A percentile compares a stretch with the other conserved stretches of the same genome.
Conservation (phyloP, 306 rosid genomes). For the Trifolium repens region DNA sequence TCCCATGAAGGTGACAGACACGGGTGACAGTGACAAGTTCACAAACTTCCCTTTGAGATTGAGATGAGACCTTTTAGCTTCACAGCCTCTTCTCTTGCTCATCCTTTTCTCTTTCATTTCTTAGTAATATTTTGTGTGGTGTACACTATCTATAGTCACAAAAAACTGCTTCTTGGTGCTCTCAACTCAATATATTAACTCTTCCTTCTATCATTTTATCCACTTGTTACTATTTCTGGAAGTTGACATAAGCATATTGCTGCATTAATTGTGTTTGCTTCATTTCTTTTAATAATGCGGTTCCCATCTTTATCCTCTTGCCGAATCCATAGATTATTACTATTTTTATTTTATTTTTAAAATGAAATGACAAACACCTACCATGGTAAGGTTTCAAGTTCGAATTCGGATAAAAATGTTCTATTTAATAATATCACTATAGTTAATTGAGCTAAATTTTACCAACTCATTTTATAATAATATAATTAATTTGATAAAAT, state of each 20-base stretch:
- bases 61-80: background rate
- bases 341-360: too few relatives aligned
- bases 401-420: too few relatives aligned
- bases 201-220: background rate
- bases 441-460: too few relatives aligned
- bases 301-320: conserved; percentile 33
- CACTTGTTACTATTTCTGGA: background rate
- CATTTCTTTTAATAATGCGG: background rate
- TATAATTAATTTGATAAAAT: background rate
- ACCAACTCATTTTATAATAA: background rate
- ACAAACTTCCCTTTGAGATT: background rate
- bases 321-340: background rate
- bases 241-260: background rate
- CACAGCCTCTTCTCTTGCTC: background rate
- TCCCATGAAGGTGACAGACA: background rate
- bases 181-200: too few relatives aligned
- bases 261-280: background rate
- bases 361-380: too few relatives aligned
- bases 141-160: background rate
- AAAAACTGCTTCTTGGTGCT: background rate
- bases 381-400: too few relatives aligned
- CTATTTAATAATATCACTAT: too few relatives aligned
- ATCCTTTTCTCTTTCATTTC: too few relatives aligned
- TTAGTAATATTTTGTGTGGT: background rate
- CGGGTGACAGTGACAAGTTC: background rate